Percentiles rank a stretch among this genome's conserved stretches.
phyloP scores from a whole-genome alignment of 768 basidiomycete species.

The Mycena amicta region DNA sequence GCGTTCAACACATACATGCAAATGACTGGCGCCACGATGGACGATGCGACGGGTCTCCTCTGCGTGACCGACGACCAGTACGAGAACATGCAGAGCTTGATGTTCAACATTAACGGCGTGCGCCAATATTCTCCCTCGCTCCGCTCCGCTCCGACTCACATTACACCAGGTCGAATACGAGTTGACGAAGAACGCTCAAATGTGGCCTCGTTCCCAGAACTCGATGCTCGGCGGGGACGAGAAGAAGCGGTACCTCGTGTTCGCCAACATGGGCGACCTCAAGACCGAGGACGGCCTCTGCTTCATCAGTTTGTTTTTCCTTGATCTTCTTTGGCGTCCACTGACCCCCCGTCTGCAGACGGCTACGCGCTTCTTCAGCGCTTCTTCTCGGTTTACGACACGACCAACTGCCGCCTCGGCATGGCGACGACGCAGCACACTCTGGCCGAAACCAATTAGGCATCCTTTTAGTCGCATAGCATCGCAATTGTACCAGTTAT shows the following conservation, averaged over 20 bases:
- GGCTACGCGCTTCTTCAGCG: slow-evolving; percentile 54
- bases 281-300: slow-evolving; percentile 58
- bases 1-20: slow-evolving; percentile 33
- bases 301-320: slow-evolving; percentile 55
- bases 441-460: slow-evolving; percentile 15
- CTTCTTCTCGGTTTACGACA: slow-evolving; percentile 61
- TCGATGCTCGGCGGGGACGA: slow-evolving; percentile 51
- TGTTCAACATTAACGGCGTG: slow-evolving; percentile 53
- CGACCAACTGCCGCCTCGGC: slow-evolving; percentile 40
- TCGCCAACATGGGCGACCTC: slow-evolving; percentile 48
- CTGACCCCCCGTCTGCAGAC: slow-evolving; percentile 38
- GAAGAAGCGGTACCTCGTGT: slow-evolving; percentile 54
- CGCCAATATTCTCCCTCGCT: slow-evolving; percentile 13
- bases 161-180: slow-evolving; percentile 45
- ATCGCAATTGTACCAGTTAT: too few species aligned
- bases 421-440: slow-evolving; percentile 36
- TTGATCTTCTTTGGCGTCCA: not conserved
- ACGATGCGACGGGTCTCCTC: slow-evolving; percentile 56
- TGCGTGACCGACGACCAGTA: slow-evolving; percentile 54
- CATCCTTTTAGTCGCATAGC: too few species aligned
- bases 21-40: slow-evolving; percentile 32
- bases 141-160: not conserved
- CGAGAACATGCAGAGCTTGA: slow-evolving; percentile 47
- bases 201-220: slow-evolving; percentile 66
- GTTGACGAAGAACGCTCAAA: slow-evolving; percentile 65